These are phyloP conservation scores for Hyaloscypha hepaticicola DNA, from an alignment of 495 filamentous ascomycete species.

Conservation along the genomic window DNA sequence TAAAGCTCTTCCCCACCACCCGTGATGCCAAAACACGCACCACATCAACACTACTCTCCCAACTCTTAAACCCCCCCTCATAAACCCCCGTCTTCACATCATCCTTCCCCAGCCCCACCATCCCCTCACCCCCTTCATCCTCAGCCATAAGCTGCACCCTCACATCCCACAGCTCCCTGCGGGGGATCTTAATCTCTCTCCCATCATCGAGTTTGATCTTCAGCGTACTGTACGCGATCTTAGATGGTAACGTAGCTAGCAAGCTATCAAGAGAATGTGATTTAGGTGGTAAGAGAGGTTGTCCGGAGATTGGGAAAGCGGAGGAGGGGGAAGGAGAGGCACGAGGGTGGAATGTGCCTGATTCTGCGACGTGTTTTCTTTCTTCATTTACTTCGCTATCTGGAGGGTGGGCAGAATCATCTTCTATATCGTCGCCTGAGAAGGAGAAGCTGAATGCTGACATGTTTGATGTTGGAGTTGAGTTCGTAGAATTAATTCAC, in stretches of 20 bases:
- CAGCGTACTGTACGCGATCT: slow-evolving; percentile 70
- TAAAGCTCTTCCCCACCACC: slow-evolving; percentile 6
- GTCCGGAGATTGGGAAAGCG: slow-evolving; percentile 49
- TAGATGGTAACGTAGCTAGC: slow-evolving; percentile 70
- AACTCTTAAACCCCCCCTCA: slow-evolving; percentile 98
- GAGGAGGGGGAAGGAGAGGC: slow-evolving; percentile 35
- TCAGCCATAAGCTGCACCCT: slow-evolving; percentile 93
- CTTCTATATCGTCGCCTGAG: slow-evolving; percentile 80
- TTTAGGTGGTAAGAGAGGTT: slow-evolving; percentile 47
- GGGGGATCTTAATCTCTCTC: slow-evolving; percentile 59
- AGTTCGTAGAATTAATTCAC: slow-evolving; percentile 3
- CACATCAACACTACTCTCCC: slow-evolving; percentile 92
- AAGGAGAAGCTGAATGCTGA: slow-evolving; percentile 74
- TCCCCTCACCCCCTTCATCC: slow-evolving; percentile 47
- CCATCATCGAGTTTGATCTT: slow-evolving; percentile 52
- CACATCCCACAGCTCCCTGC: slow-evolving; percentile 91
- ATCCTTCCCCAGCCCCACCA: slow-evolving; percentile 64
- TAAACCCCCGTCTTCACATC: slow-evolving; percentile 91
- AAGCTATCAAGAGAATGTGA: slow-evolving; percentile 47
- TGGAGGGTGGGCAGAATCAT: slow-evolving; percentile 45
- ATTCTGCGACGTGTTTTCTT: slow-evolving; percentile 22
- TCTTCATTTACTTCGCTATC: slow-evolving; percentile 17
- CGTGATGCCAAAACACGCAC: slow-evolving; percentile 69
- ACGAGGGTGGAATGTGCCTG: slow-evolving; percentile 20
- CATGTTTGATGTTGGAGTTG: slow-evolving; percentile 19